Conservation (phyloP, 345 rosid species). For the Toxicodendron radicans region DNA sequence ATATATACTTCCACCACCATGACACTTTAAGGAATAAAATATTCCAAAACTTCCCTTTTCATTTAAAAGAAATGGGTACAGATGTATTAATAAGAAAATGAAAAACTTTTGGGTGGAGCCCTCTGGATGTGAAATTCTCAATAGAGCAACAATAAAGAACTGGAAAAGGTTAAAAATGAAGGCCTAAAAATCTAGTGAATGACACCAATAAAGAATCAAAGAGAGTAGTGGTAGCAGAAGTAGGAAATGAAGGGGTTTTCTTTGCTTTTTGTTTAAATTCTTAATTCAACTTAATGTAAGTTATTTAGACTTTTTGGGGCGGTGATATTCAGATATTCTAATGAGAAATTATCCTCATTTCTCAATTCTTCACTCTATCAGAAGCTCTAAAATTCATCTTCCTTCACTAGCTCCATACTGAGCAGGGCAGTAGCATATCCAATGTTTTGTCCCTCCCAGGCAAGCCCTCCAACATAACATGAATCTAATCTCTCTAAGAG, state of each 20-base stretch:
- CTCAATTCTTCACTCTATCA: not conserved
- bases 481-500: not conserved
- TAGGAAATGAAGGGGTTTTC: not conserved
- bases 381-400: not conserved
- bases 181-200: not conserved
- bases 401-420: not conserved
- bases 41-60: too few species aligned
- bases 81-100: too few species aligned
- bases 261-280: too few species aligned
- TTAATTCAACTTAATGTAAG: too few species aligned
- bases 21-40: not conserved
- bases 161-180: too few species aligned
- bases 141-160: not conserved
- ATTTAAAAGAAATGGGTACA: too few species aligned
- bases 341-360: not conserved
- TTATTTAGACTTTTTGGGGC: too few species aligned
- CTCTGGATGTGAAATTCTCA: not conserved
- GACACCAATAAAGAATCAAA: not conserved
- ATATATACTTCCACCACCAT: not conserved
- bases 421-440: not conserved
- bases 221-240: not conserved
- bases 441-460: not conserved
- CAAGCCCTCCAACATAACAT: not conserved
- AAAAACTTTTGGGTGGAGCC: not conserved
- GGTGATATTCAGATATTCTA: too few species aligned